A percentile compares a stretch with the other conserved stretches of the same genome.
phyloP scores from a whole-genome alignment of 139 green algal genomes.

The Coccomyxa sp. region DNA sequence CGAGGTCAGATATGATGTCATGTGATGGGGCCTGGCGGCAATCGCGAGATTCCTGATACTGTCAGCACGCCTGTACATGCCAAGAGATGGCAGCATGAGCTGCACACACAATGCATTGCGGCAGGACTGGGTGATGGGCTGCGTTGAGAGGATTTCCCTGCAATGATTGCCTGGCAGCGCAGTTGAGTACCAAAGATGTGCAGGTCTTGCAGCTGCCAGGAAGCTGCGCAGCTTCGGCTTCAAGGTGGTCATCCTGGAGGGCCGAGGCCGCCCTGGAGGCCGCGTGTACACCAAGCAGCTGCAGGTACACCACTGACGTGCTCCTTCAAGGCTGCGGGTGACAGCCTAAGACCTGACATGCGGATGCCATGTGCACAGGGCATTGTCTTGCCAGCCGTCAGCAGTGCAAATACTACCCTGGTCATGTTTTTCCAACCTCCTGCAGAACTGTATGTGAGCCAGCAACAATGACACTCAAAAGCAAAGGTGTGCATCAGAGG shows the following conservation, averaged over 20 bases:
- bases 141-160: background rate
- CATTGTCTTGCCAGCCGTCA: background rate
- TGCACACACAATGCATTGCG: background rate
- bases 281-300: constrained; percentile 74
- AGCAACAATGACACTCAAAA: background rate
- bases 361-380: background rate
- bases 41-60: too few relatives aligned
- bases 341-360: background rate
- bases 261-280: constrained; percentile 65
- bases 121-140: background rate
- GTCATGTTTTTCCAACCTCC: background rate
- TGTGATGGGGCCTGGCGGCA: too few relatives aligned
- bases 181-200: too few relatives aligned
- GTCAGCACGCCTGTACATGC: background rate
- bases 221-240: constrained; percentile 81
- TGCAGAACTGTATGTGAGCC: background rate
- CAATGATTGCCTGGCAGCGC: background rate
- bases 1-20: too few relatives aligned
- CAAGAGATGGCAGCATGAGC: background rate
- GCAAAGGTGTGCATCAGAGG: background rate
- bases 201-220: constrained; percentile 77
- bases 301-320: constrained; percentile 22
- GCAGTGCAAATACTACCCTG: background rate
- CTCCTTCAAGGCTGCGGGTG: background rate
- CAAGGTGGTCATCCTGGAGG: constrained; percentile 83